These are phyloP conservation scores for Cucurbitaria berberidis DNA, from an alignment of 2,329 filamentous ascomycete species.

Conservation along the genomic window DNA sequence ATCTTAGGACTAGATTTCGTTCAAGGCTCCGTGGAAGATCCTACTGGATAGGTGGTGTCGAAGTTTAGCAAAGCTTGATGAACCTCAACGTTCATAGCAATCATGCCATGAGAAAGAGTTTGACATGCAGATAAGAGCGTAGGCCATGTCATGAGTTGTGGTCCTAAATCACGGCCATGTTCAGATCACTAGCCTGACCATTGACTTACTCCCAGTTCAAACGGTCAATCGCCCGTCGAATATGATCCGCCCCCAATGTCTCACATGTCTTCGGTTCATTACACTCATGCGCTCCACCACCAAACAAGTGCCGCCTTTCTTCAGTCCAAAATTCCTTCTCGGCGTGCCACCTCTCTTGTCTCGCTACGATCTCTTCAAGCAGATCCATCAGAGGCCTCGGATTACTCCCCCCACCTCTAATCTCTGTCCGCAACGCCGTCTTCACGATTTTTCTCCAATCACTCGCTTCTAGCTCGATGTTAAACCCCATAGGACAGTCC, in stretches of 20 bases:
- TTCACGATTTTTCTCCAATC: conserved; percentile 55
- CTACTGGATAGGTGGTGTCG: too few relatives aligned
- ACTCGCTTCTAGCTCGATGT: conserved; percentile 50
- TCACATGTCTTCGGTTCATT: conserved; percentile 13
- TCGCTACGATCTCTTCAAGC: conserved; percentile 48
- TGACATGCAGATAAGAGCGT: too few relatives aligned
- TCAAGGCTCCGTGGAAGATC: too few relatives aligned
- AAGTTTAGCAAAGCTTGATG: too few relatives aligned
- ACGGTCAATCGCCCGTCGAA: conserved; percentile 16
- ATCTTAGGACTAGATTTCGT: neutral
- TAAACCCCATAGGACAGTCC: conserved; percentile 54
- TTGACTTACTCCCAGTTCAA: conserved; percentile 19
- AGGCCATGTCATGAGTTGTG: neutral
- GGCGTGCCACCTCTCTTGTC: conserved; percentile 53
- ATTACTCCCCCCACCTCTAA: conserved; percentile 48
- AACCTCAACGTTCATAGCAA: too few relatives aligned
- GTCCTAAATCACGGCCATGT: neutral
- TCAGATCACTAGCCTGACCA: neutral
- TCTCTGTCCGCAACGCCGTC: conserved; percentile 53
- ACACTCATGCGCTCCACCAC: conserved; percentile 11
- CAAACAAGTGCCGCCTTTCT: conserved; percentile 31
- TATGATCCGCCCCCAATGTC: conserved; percentile 20
- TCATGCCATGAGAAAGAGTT: too few relatives aligned
- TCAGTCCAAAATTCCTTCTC: conserved; percentile 15
- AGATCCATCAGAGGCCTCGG: conserved; percentile 42